Evolutionary conservation across 2,329 filamentous ascomycete species (phyloP), one percentile per base, ranked within the genome.

Genomic region (Hypoxylon sp.): DNA sequence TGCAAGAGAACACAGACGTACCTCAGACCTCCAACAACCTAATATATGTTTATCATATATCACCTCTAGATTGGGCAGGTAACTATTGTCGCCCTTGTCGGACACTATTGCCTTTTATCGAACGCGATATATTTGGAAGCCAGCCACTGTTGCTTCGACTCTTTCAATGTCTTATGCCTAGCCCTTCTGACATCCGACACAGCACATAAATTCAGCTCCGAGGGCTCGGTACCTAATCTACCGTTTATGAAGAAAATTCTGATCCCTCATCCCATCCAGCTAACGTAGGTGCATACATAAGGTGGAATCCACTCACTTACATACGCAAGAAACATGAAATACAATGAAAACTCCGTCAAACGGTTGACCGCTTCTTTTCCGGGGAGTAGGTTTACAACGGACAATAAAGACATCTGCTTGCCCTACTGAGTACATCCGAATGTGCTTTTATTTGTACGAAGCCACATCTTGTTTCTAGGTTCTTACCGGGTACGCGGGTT

Each of bases 361-460:
- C 38, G 11, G 50, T 60, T 71, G 68, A 71, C 68, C 68, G 68
- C 65, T 52, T 65, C 50, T 69, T 65, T 66, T 59, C 46, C 55
- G 32, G 45, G 34, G 43, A 32, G 52, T 38, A 48, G 50, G 60
- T 25, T 59, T 45, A 50, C 25, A 11, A 21, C 64, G 30, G 59
- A 56, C 34, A 51, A 63, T 63, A 63, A 55, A 34, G 51, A 17
- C 34, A 25, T 63, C 48, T 60, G 45, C 52, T 52, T 56, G 17
- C 46, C 13, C 38, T 58, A 48, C 41, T 25, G 28, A 34, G 21
- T 25, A 53, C 28, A 43, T 53, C 43, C 43, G 46, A 53, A 38
- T 53, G 46, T 48, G 32, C 28, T 51, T 34, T 62, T 48, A 60
- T 60, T 60, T 53, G 67, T 63, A 67, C 57, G 67, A 66, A 60